A percentile compares a stretch with the other conserved stretches of the same genome.
These are phyloP conservation scores for Candida lessepsii DNA, from an alignment of 805 yeast genomes.

Conservation along the genomic window DNA sequence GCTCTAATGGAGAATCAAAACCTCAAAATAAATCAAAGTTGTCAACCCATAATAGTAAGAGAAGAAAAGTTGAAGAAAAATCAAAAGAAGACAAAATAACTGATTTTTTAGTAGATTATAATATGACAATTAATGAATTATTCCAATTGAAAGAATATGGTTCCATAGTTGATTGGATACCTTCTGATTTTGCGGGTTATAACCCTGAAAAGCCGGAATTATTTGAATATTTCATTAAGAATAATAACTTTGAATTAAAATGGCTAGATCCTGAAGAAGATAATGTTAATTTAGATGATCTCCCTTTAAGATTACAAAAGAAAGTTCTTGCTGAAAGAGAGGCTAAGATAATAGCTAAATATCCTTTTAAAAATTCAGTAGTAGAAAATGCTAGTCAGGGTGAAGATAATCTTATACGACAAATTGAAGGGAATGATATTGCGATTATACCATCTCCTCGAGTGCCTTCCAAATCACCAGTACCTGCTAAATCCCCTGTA, in stretches of 20 bases:
- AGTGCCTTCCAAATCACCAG: neutral
- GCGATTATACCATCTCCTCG: too few relatives aligned
- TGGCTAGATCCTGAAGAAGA: constrained; percentile 32
- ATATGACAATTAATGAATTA: constrained; percentile 54
- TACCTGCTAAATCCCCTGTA: constrained; percentile 1
- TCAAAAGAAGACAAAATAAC: constrained; percentile 31
- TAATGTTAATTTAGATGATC: constrained; percentile 22
- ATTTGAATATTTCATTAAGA: constrained; percentile 29
- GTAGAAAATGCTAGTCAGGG: constrained; percentile 20
- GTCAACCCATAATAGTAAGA: constrained; percentile 13
- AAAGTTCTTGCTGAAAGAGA: constrained; percentile 37
- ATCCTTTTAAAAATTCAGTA: constrained; percentile 36
- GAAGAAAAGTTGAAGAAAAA: constrained; percentile 20
- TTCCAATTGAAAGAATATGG: constrained; percentile 63
- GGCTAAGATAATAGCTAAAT: constrained; percentile 26
- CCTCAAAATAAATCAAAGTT: neutral
- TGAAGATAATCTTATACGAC: constrained; percentile 21
- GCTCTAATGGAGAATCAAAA: neutral
- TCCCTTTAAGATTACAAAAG: constrained; percentile 42
- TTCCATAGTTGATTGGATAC: constrained; percentile 63
- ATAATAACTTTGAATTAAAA: constrained; percentile 24
- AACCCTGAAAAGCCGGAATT: constrained; percentile 30
- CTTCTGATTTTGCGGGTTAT: constrained; percentile 34
- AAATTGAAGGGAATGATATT: constrained; percentile 3
- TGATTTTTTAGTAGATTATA: constrained; percentile 45